Evolutionary conservation across 2,329 filamentous ascomycete species (phyloP).

Genomic region (Aspergillus sp.): DNA sequence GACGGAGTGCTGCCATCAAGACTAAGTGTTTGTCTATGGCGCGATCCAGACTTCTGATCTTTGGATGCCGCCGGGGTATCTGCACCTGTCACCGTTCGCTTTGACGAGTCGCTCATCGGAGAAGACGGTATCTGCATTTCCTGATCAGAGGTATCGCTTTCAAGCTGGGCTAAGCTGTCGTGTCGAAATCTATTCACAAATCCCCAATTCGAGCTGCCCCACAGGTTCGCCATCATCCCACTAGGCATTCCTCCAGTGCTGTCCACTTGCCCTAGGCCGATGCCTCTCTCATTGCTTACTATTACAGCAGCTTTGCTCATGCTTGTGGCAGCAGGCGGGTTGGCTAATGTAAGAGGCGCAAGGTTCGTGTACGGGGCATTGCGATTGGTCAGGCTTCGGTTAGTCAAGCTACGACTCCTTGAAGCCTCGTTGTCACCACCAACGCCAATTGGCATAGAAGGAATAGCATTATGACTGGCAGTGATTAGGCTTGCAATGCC

Average conservation of each 20-base stretch:
- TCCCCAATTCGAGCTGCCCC: slow-evolving; percentile 82
- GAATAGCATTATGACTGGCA: slow-evolving; percentile 70
- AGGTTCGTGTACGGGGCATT: slow-evolving; percentile 56
- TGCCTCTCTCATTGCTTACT: slow-evolving; percentile 66
- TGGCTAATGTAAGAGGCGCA: slow-evolving; percentile 73
- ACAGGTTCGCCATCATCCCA: slow-evolving; percentile 84
- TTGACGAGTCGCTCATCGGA: slow-evolving; percentile 19
- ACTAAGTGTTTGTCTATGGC: slow-evolving; percentile 51
- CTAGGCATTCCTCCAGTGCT: slow-evolving; percentile 66
- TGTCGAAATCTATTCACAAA: slow-evolving; percentile 54
- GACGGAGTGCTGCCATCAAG: slow-evolving; percentile 40
- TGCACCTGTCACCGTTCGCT: slow-evolving; percentile 12
- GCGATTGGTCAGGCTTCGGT: slow-evolving; percentile 24
- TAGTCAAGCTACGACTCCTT: slow-evolving; percentile 25
- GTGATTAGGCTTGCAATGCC: slow-evolving; percentile 82
- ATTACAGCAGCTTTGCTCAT: slow-evolving; percentile 79
- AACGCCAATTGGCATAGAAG: slow-evolving; percentile 38
- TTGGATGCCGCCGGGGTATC: slow-evolving; percentile 17
- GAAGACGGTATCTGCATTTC: slow-evolving; percentile 11
- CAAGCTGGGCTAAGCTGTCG: slow-evolving; percentile 39
- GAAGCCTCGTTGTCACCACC: slow-evolving; percentile 18
- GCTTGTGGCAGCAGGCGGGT: slow-evolving; percentile 73
- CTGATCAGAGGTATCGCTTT: slow-evolving; percentile 13
- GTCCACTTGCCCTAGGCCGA: slow-evolving; percentile 53
- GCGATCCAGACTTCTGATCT: slow-evolving; percentile 19